phyloP scores from a whole-genome alignment of 148 eudicot genomes.

The Rheum nobile region DNA sequence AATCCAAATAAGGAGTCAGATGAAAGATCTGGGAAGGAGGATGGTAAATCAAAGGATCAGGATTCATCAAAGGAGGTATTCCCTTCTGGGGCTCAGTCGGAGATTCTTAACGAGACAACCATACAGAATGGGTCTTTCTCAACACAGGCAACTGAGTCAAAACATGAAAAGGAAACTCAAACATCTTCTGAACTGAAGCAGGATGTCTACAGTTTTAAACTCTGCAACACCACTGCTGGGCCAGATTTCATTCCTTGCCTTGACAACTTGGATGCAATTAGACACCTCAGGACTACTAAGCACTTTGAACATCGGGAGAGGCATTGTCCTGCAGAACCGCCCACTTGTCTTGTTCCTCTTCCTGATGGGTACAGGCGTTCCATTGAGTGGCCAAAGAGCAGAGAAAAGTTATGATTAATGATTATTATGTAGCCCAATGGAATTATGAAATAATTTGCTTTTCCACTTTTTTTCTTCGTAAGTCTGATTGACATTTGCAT shows the following conservation, averaged over 20 bases:
- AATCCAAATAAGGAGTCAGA: slow-evolving; percentile 24
- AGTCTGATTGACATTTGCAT: background rate
- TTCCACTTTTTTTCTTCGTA: background rate
- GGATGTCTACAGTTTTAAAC: slow-evolving; percentile 39
- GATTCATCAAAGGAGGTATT: slow-evolving; percentile 29
- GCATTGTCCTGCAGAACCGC: slow-evolving; percentile 78
- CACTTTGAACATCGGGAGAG: slow-evolving; percentile 93
- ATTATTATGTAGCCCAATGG: background rate
- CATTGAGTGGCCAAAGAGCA: slow-evolving; percentile 80
- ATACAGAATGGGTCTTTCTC: slow-evolving; percentile 59
- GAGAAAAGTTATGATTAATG: slow-evolving; percentile 52
- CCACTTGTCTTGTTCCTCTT: slow-evolving; percentile 90
- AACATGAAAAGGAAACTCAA: slow-evolving; percentile 57
- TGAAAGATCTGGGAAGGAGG: slow-evolving; percentile 33
- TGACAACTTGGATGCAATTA: slow-evolving; percentile 73
- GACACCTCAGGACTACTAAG: slow-evolving; percentile 53
- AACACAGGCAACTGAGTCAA: slow-evolving; percentile 76
- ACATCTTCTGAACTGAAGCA: slow-evolving; percentile 25
- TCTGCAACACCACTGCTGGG: slow-evolving; percentile 72
- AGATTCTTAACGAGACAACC: slow-evolving; percentile 62
- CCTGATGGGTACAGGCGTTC: slow-evolving; percentile 79
- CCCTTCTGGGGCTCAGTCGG: slow-evolving; percentile 77
- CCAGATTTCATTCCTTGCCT: slow-evolving; percentile 92
- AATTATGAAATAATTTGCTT: background rate
- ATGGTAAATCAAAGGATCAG: slow-evolving; percentile 17